Evolutionary conservation across 2,329 filamentous ascomycete species (phyloP), one percentile per base, ranked within the genome.

Genomic region (Akanthomyces dipterigenus): DNA sequence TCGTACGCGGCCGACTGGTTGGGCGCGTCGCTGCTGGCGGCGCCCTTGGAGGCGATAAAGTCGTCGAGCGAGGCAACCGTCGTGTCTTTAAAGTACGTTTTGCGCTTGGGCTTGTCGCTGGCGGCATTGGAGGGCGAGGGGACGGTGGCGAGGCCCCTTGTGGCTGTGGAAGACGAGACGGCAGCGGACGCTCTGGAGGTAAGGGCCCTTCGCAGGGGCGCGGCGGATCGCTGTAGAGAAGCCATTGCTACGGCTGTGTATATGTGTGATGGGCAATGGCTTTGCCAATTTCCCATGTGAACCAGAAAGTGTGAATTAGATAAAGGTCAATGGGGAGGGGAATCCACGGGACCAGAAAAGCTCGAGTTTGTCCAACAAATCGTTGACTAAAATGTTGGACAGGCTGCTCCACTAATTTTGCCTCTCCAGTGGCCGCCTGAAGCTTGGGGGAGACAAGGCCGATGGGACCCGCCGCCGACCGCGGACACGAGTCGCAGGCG

Each of bases 51-150:
- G 24, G 70, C 75, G 28, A 88, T 66, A 67, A 88, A 88, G 49
- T 87, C 82, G 56, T 80, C 77, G 65, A 88, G 81, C 7, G 84
- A 76, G 0, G 81, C 82, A 8, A 88, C 76, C 2, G 78, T 72
- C 40, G 76, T 82, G 71, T 86, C 79, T 68, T 85, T 85, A 76
- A 86, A 86, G 69, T 86, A 86, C 2, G 82, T 74, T 70, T 75
- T 75, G 60, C 73, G 73, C 62, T 66, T 70, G 46, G 71, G 63
- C 48, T 67, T 65, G 55, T 62, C 40, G 51, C 70, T 34, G 54
- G 70, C 67, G 65, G 31, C 31, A 34, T 65, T 65, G 65, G 70
- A 60, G 59, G 69, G 67, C 63, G 73, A 67, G 59, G 77, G 78
- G 63, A 80, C 72, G 63, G 80, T 82, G 70, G 80, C 80, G 67